phyloP scores from a whole-genome alignment of 495 filamentous ascomycete genomes.

The Penicillium steckii region DNA sequence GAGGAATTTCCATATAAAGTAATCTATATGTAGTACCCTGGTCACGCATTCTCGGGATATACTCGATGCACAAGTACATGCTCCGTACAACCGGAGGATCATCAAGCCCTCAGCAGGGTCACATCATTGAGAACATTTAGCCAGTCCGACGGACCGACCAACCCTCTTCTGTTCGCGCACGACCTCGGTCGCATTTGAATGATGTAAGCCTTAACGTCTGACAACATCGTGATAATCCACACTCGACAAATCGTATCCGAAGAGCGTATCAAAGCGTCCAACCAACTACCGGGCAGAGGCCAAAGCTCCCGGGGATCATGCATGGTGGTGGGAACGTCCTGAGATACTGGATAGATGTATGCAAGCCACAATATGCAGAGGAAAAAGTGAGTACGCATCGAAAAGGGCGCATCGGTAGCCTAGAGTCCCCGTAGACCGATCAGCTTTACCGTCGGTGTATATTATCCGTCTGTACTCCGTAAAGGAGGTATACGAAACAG shows the following conservation, averaged over 20 bases:
- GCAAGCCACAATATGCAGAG: slow-evolving; percentile 26
- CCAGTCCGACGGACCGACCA: slow-evolving; percentile 8
- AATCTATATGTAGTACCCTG: no score
- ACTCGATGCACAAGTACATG: background rate
- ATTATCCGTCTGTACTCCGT: no score
- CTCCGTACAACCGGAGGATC: slow-evolving; percentile 9
- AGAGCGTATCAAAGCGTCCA: slow-evolving; percentile 18
- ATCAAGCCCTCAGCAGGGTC: slow-evolving; percentile 8
- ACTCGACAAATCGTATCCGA: slow-evolving; percentile 10
- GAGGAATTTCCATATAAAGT: no score
- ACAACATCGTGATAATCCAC: slow-evolving; percentile 7
- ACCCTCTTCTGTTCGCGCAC: background rate
- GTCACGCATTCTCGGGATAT: background rate
- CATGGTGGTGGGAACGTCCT: slow-evolving; percentile 5
- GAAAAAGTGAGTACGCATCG: background rate
- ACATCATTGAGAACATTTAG: slow-evolving; percentile 15
- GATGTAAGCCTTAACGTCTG: slow-evolving; percentile 23
- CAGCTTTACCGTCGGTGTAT: background rate
- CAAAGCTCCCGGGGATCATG: slow-evolving; percentile 21
- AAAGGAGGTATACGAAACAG: no score
- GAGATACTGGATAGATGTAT: slow-evolving; percentile 10
- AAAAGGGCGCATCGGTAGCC: background rate
- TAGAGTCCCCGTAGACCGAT: background rate
- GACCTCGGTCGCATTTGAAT: slow-evolving; percentile 5
- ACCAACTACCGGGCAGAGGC: slow-evolving; percentile 4